phyloP scores from a whole-genome alignment of 2,329 filamentous ascomycete genomes.

The Ambrosiella xylebori region DNA sequence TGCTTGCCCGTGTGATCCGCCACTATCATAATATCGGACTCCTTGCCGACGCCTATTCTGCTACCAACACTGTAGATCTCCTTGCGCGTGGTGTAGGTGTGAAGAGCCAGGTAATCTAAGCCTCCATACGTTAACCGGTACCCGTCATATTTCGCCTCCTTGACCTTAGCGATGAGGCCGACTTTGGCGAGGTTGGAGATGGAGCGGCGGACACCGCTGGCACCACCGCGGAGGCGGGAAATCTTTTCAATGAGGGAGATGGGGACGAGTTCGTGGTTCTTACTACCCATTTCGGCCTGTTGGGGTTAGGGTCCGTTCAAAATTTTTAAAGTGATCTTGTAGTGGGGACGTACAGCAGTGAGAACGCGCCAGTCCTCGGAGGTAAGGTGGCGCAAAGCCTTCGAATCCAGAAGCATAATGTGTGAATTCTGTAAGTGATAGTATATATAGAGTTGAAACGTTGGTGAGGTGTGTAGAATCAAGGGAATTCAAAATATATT shows the following conservation, averaged over 20 bases:
- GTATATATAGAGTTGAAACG: background rate
- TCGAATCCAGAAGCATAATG: conserved; percentile 86
- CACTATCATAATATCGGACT: conserved; percentile 92
- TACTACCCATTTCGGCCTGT: conserved; percentile 74
- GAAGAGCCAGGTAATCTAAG: conserved; percentile 90
- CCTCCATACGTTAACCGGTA: conserved; percentile 94
- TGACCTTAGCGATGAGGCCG: conserved; percentile 77
- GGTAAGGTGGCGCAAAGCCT: conserved; percentile 80
- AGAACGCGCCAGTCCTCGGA: conserved; percentile 91
- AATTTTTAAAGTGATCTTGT: conserved; percentile 1
- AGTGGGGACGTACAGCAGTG: conserved; percentile 49
- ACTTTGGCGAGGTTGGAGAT: conserved; percentile 87
- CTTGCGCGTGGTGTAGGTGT: conserved; percentile 66
- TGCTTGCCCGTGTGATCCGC: conserved; percentile 63
- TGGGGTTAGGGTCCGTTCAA: conserved; percentile 3
- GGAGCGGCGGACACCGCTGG: conserved; percentile 62
- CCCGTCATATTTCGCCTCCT: conserved; percentile 93
- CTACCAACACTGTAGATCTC: conserved; percentile 83
- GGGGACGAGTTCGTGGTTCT: conserved; percentile 93
- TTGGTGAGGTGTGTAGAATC: too few species aligned
- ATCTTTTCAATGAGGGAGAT: conserved; percentile 75
- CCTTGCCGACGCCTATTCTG: conserved; percentile 90
- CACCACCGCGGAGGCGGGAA: conserved; percentile 60
- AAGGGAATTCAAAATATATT: background rate
- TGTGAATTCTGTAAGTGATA: background rate